Evolutionary conservation across 345 rosid genomes (phyloP), one percentile per base, ranked within the genome.

Genomic region (Isatis tinctoria): DNA sequence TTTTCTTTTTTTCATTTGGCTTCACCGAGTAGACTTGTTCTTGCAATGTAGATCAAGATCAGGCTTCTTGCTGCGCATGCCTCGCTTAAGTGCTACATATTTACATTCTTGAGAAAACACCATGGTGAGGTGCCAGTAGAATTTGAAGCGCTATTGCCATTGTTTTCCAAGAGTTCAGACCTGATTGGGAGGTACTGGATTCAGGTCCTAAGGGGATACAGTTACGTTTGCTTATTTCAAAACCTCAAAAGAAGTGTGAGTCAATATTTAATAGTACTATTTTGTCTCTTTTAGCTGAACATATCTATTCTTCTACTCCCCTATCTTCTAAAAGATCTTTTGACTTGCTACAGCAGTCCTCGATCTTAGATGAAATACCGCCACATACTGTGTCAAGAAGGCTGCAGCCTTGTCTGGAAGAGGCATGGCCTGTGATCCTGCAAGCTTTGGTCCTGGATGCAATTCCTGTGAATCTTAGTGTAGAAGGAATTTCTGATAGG

Each of bases 21-120:
- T 71, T 47, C 17, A 59, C 67, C 65, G 26, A 65, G 10, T 41
- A 20, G 63, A 59, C 33, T 71, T 66, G 26, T 72, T 59, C 30
- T n/a, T 39, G 44, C 28, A 39, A 71, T 0, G 57, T 74, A 94
- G 99, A 92, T 95, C 88, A 92, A 95, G 84, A 77, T 95, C 85
- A 82, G 99, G 75, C 97, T 95, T 65, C 86, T 95, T 43, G 92
- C 93, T 72, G 97, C 97, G 59, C 99, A 91, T 80, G 99, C 99
- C 78, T 95, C 97, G 52, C 97, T 95, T 73, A 95, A 95, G 84
- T 92, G 97, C 82, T 91, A 89, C 80, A 87, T 92, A 17, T 91
- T 80, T 62, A 87, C 98, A 53, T 88, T 86, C 85, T 80, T 92
- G 84, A 86, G 90, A 86, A 87, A 89, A 76, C 88, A 85, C 74